Conservation (phyloP, 495 filamentous ascomycete genomes). For the Talaromyces ruber region DNA sequence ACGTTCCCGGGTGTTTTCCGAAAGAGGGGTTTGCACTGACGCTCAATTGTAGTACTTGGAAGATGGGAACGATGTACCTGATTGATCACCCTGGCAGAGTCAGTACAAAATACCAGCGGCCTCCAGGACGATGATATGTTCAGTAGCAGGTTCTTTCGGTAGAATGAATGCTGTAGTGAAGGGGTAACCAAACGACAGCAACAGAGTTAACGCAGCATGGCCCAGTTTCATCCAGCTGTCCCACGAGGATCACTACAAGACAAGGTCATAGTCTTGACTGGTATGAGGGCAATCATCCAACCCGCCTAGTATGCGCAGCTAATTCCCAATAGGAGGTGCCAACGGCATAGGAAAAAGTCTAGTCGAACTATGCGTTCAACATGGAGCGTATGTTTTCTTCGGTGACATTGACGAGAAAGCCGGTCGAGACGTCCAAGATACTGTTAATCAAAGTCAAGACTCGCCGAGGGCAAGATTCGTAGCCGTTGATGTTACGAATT, state of each 20-base stretch:
- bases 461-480: background rate
- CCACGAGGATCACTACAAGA: background rate
- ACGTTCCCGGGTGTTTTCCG: background rate
- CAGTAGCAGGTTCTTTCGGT: too few relatives aligned
- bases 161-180: too few relatives aligned
- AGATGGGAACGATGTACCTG: background rate
- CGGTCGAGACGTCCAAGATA: background rate
- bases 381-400: background rate
- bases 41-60: background rate
- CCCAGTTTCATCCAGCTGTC: background rate
- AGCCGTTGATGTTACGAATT: background rate
- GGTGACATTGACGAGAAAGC: background rate
- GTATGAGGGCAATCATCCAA: background rate
- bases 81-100: background rate
- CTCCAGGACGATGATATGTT: too few relatives aligned
- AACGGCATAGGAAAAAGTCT: background rate
- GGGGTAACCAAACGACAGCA: background rate
- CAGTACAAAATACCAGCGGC: too few relatives aligned
- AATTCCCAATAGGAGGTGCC: background rate
- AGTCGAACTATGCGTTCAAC: background rate
- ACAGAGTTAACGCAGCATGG: background rate
- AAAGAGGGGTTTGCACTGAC: background rate
- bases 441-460: background rate
- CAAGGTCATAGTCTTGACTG: background rate
- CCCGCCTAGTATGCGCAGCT: background rate